Conservation (phyloP, 495 filamentous ascomycete genomes). For the Podospora comata region DNA sequence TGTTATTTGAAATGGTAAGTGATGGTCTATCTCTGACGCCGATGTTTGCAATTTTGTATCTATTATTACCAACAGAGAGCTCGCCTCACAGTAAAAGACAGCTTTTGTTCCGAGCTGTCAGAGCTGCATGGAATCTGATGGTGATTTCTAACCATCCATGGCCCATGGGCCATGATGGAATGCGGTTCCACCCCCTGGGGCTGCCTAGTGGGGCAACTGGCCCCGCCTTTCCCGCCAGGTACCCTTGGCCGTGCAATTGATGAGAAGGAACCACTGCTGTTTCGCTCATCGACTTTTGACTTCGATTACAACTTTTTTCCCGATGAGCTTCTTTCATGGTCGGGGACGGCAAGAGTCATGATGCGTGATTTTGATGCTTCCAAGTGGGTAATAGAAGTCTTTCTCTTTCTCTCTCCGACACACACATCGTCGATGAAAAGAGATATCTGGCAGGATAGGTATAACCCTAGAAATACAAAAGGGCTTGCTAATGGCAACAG, state of each 20-base stretch:
- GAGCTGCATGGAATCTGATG: not conserved
- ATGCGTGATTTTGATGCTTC: not conserved
- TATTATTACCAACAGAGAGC: not conserved
- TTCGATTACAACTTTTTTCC: not conserved
- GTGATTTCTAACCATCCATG: conserved; percentile 14
- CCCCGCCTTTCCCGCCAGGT: conserved; percentile 4
- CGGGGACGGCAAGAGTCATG: not conserved
- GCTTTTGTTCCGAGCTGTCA: not conserved
- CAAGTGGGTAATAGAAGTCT: not conserved
- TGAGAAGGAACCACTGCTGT: not conserved
- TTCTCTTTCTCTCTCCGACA: too few relatives aligned
- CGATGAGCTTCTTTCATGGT: not conserved
- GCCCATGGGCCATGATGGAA: conserved; percentile 4
- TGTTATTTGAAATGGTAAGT: not conserved
- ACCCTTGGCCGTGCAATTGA: conserved; percentile 4
- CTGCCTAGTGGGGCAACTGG: not conserved
- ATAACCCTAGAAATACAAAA: not conserved
- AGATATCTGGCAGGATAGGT: not conserved
- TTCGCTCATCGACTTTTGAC: not conserved
- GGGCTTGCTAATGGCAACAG: not conserved
- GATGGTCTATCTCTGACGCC: not conserved
- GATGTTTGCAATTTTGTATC: not conserved
- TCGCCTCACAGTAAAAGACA: not conserved
- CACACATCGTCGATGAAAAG: too few relatives aligned
- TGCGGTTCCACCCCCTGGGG: not conserved